Evolutionary conservation across 768 basidiomycete genomes (phyloP).

Genomic region (Hygrocybe punicea): DNA sequence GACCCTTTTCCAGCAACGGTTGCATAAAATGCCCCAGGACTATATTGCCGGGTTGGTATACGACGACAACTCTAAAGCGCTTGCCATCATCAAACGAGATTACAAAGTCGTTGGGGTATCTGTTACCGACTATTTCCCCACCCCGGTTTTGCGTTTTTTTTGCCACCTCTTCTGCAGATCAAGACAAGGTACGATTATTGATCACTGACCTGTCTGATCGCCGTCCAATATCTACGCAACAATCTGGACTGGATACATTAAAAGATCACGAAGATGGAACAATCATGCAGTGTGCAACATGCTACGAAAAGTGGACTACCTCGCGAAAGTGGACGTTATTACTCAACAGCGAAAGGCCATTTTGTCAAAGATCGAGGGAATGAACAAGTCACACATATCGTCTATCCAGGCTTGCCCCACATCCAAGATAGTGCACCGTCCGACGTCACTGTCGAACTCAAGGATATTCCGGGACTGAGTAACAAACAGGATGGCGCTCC

Average conservation of each 20-base stretch:
- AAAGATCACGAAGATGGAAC: constrained; percentile 99
- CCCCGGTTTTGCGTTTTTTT: constrained; percentile 97
- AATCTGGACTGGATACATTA: constrained; percentile 98
- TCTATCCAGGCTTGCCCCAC: constrained; percentile 74
- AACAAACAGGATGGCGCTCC: constrained; percentile 35
- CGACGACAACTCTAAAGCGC: constrained; percentile 84
- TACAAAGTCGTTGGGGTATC: constrained; percentile 95
- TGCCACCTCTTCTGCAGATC: constrained; percentile 92
- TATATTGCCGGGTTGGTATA: constrained; percentile 96
- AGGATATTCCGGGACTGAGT: constrained; percentile 86
- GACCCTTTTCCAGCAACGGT: constrained; percentile 92
- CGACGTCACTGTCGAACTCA: constrained; percentile 58
- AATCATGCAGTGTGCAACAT: constrained; percentile 98
- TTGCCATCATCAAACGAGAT: constrained; percentile 93
- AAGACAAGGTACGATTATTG: constrained; percentile 73
- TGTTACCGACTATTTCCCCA: constrained; percentile 96
- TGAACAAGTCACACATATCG: constrained; percentile 82
- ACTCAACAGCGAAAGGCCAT: constrained; percentile 85
- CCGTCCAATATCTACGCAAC: constrained; percentile 38
- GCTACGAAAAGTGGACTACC: constrained; percentile 88
- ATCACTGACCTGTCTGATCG: neutral
- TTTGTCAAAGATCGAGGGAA: constrained; percentile 79
- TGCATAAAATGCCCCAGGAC: constrained; percentile 98
- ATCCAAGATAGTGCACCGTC: constrained; percentile 61
- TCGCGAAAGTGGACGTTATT: constrained; percentile 73